Percentiles rank a stretch among this genome's conserved stretches.
Evolutionary conservation across 352 stramenopile species (phyloP).

Genomic region (Blastocystis sp.): DNA sequence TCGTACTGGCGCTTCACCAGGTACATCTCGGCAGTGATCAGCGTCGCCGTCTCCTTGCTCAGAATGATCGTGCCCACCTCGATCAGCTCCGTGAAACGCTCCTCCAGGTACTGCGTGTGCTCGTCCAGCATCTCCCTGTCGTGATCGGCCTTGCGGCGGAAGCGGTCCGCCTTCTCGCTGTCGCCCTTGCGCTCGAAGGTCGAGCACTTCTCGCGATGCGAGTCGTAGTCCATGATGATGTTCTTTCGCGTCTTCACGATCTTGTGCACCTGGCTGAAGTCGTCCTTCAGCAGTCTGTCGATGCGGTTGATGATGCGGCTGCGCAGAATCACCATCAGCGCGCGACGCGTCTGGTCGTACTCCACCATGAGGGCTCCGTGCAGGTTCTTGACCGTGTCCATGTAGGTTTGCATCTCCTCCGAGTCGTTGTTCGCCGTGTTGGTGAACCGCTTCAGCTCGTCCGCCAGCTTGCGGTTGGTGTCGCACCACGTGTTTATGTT

Average conservation of each 20-base stretch:
- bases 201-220: constrained; percentile 30
- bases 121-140: constrained; percentile 61
- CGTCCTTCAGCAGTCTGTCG: constrained; percentile 48
- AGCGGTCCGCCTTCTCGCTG: constrained; percentile 37
- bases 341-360: constrained; percentile 56
- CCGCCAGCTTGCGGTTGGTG: neutral
- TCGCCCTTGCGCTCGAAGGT: constrained; percentile 55
- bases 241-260: constrained; percentile 67
- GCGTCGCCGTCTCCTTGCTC: constrained; percentile 12
- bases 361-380: constrained; percentile 19
- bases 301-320: constrained; percentile 50
- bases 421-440: constrained; percentile 19
- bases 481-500: constrained; percentile 65
- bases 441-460: constrained; percentile 58
- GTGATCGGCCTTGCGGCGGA: constrained; percentile 62
- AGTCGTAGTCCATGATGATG: neutral
- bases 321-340: constrained; percentile 36
- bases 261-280: constrained; percentile 55
- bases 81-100: constrained; percentile 39
- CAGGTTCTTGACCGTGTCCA: constrained; percentile 23
- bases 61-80: constrained; percentile 9
- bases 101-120: constrained; percentile 59
- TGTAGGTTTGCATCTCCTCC: constrained; percentile 37
- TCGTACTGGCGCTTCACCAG: constrained; percentile 49
- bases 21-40: constrained; percentile 44